Percentiles rank a stretch among this genome's conserved stretches.
Evolutionary conservation across 495 filamentous ascomycete genomes (phyloP).

Genomic region (Lasiosphaeris hirsuta): DNA sequence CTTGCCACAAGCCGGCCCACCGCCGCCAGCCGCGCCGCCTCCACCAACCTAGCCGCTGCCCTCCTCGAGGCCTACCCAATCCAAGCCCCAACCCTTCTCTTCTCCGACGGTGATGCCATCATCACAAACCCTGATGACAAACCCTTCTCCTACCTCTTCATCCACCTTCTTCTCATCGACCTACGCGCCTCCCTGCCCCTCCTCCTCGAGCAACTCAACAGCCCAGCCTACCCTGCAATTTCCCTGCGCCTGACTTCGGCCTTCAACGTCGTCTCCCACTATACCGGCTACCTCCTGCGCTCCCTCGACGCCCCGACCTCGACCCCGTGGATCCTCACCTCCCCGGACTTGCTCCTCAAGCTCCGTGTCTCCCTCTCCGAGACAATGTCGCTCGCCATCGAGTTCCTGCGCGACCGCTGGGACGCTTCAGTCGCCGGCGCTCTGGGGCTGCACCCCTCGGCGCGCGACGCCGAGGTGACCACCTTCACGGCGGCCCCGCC

Average conservation of each 20-base stretch:
- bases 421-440: constrained; percentile 55
- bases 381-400: constrained; percentile 55
- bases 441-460: constrained; percentile 49
- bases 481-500: constrained; percentile 28
- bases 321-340: constrained; percentile 27
- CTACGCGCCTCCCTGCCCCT: constrained; percentile 59
- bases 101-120: constrained; percentile 27
- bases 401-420: constrained; percentile 64
- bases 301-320: constrained; percentile 37
- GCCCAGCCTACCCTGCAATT: constrained; percentile 41
- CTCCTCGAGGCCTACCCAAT: constrained; percentile 51
- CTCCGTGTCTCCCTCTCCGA: constrained; percentile 56
- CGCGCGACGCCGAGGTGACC: constrained; percentile 30
- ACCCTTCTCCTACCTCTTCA: constrained; percentile 57
- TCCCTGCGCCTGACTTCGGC: constrained; percentile 54
- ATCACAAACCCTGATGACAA: constrained; percentile 30
- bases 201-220: constrained; percentile 53
- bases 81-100: constrained; percentile 44
- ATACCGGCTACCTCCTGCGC: constrained; percentile 55
- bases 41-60: constrained; percentile 48
- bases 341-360: constrained; percentile 55
- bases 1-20: constrained; percentile 47
- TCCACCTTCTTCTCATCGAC: constrained; percentile 59
- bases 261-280: constrained; percentile 57
- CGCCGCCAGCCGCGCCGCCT: constrained; percentile 43